Conservation (phyloP, 768 basidiomycete genomes). For the Rhodosporidiobolus odoratus region DNA sequence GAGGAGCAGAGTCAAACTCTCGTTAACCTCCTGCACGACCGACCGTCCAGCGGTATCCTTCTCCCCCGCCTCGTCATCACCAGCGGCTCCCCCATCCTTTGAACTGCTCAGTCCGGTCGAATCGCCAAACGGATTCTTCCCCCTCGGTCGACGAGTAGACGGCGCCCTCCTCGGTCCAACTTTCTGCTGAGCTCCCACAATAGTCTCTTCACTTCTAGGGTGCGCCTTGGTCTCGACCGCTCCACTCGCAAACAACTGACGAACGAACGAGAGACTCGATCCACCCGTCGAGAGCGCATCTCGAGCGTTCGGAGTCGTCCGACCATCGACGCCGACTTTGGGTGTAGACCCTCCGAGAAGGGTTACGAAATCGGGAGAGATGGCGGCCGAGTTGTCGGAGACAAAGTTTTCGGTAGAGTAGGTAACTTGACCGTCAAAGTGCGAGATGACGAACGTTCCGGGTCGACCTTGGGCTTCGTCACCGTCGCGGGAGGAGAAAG, state of each 20-base stretch:
- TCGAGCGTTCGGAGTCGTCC: slow-evolving; percentile 29
- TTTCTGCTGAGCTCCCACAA: slow-evolving; percentile 86
- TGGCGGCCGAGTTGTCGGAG: slow-evolving; percentile 76
- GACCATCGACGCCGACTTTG: slow-evolving; percentile 11
- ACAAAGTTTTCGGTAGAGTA: slow-evolving; percentile 89
- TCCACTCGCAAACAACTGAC: slow-evolving; percentile 78
- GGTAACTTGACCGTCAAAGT: slow-evolving; percentile 83
- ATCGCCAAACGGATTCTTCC: slow-evolving; percentile 37
- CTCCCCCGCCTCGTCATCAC: background rate
- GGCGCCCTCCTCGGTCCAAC: slow-evolving; percentile 92
- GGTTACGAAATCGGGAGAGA: slow-evolving; percentile 88
- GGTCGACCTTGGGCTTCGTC: slow-evolving; percentile 53
- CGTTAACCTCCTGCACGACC: slow-evolving; percentile 51
- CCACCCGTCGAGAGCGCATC: slow-evolving; percentile 62
- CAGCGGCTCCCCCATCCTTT: too few species aligned
- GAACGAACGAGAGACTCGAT: slow-evolving; percentile 84
- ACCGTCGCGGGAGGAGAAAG: slow-evolving; percentile 54
- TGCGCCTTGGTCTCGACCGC: slow-evolving; percentile 88
- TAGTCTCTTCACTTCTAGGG: slow-evolving; percentile 87
- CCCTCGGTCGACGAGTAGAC: slow-evolving; percentile 62
- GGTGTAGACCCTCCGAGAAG: slow-evolving; percentile 61
- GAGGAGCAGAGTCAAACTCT: slow-evolving; percentile 60
- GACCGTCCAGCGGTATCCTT: slow-evolving; percentile 7
- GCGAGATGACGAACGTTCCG: slow-evolving; percentile 84
- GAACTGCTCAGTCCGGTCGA: background rate